Evolutionary conservation across 371 early-diverging fungal genomes (phyloP), one percentile per base, ranked within the genome.

Genomic region (Mortierella sp.): DNA sequence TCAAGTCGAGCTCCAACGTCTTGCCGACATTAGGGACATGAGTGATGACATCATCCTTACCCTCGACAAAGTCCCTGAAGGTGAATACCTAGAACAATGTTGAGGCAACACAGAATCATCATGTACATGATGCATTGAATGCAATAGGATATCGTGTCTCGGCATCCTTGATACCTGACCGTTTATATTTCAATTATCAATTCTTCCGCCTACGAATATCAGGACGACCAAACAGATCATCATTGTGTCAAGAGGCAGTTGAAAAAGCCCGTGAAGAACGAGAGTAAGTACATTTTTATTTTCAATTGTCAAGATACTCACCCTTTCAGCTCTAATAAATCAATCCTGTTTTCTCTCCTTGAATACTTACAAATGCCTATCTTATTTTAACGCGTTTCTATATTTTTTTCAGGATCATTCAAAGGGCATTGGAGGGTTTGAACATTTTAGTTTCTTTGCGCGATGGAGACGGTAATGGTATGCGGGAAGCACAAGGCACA

Each of bases 341-440:
- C n/a, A 50, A 63, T 73, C n/a, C 8, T 13, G 50, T 16, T 34
- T 58, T 26, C 63, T 19, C 42, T 63, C 34, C 7, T 28, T 8
- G 34, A 31, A 45, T 19, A 72, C 24, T 54, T 24, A 68, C 63
- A 52, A 9, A 1, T 70, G 38, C 19, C 16, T 54, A 6, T 31
- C 26, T 55, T 47, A 52, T 24, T 70, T 31, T 26, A 31, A 47
- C 58, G 72, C 54, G 48, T 28, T 13, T 42, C 44, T 63, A 68
- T 58, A 38, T 47, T 54, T 16, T 54, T 19, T 70, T 7, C 74
- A 92, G 92, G 63, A 90, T 88, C 26, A 92, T 92, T 44, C 88
- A 88, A 58, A 91, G 91, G 80, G 90, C 92, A 54, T 89, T 92
- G 34, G 93, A 92, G 71, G 91, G 91, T 73, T 73, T 92, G 50